Base-by-base conservation (phyloP, 2,329 filamentous ascomycete species). In the Aureobasidium musti region DNA sequence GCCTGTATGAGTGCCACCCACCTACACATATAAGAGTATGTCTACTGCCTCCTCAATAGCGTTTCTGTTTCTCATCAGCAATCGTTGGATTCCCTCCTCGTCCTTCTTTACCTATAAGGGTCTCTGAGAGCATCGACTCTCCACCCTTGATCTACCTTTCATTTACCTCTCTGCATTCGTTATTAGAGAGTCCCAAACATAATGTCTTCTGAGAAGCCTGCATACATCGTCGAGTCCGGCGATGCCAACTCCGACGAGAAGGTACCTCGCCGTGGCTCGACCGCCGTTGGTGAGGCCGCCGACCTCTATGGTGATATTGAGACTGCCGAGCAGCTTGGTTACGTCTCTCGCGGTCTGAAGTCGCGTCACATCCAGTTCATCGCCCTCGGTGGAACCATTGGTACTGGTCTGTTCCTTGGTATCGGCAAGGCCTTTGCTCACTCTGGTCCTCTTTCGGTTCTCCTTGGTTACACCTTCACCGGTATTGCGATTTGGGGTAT, bases 321-420 rank as follows among this genome's bases (percentile, higher is more conserved):
- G 63, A 79, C 79, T 7, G 83, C 82, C 11, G 82, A 84, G 71
- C 75, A 82, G 68, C 81, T 80, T 72, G 82, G 82, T 43, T 84
- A 84, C 71, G 82, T 84, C 50, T 72, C 77, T 70, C 74, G 82
- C 78, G 82, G 81, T 57, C 75, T 82, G 66, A 83, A 83, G 72
- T 82, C 82, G 43, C 80, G 83, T 69, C 84, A 86, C 73, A 83
- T 86, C 60, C 79, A 86, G 68, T 84, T 86, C 72, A 87, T 88
- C 71, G 85, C 84, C 17, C 79, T 87, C 17, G 84, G 84, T 65
- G 84, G 84, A 67, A 84, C 83, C 5, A 86, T 87, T 65, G 75
- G 66, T 54, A 72, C 69, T n/a, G 67, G 68, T 28, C 49, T 67
- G 37, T 67, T 69, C 61, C 17, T 64, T 1, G 68, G 67, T 67